Conservation (phyloP, 257 asterid genomes). For the Ehretia macrophylla region DNA sequence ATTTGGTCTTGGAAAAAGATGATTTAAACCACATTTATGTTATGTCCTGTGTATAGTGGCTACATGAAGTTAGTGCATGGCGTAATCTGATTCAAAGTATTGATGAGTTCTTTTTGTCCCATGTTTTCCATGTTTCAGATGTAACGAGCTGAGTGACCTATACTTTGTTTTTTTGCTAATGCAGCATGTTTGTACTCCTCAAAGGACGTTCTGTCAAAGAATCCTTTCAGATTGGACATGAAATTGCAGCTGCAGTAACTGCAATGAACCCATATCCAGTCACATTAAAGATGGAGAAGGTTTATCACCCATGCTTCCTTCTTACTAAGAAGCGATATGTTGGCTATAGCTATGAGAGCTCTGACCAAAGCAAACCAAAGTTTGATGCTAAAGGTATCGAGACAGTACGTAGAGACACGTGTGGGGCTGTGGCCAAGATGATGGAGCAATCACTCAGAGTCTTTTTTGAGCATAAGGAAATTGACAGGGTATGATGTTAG, state of each 20-base stretch:
- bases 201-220: conserved; percentile 79
- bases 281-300: conserved; percentile 88
- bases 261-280: conserved; percentile 86
- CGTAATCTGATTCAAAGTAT: too few relatives aligned
- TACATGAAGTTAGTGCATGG: too few relatives aligned
- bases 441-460: conserved; percentile 82
- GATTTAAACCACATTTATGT: too few relatives aligned
- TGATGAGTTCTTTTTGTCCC: not conserved
- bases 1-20: too few relatives aligned
- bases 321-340: conserved; percentile 95
- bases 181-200: conserved; percentile 96
- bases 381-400: conserved; percentile 98
- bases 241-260: conserved; percentile 77
- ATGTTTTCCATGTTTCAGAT: not conserved
- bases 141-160: not conserved
- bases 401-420: conserved; percentile 94
- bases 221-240: conserved; percentile 77
- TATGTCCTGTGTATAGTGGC: too few relatives aligned
- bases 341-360: conserved; percentile 90
- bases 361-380: conserved; percentile 66
- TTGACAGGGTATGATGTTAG: conserved; percentile 45
- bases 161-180: conserved; percentile 14
- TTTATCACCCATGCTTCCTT: conserved; percentile 88
- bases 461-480: conserved; percentile 69
- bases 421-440: conserved; percentile 83